Evolutionary conservation across 148 eudicot genomes (phyloP).

Genomic region (Fagopyrum tataricum): DNA sequence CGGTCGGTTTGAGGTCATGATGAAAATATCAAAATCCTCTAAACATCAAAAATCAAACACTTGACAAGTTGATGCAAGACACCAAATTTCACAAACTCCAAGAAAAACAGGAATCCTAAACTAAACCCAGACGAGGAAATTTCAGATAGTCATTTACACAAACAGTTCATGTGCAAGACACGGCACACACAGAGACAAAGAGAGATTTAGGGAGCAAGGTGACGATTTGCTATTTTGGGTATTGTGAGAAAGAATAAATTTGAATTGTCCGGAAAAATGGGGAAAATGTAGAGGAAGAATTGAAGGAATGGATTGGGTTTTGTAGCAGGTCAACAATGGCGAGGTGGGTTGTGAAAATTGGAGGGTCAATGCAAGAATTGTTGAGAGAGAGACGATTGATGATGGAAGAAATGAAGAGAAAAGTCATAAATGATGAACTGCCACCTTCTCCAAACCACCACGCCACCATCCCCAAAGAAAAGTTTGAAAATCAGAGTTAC

Average conservation of each 20-base stretch:
- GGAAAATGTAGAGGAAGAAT: not conserved
- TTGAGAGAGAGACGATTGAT: not conserved
- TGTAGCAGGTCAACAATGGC: constrained; percentile 10
- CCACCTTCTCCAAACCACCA: constrained; percentile 3
- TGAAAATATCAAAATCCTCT: constrained; percentile 33
- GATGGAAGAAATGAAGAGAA: not conserved
- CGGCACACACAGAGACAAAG: not conserved
- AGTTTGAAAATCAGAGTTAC: not conserved
- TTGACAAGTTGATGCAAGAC: not conserved
- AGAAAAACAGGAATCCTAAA: not conserved
- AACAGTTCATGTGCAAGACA: not conserved
- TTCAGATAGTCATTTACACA: constrained; percentile 1
- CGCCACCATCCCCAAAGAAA: constrained; percentile 7
- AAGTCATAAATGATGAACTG: not conserved
- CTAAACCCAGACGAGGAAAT: not conserved
- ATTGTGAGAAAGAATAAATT: not conserved
- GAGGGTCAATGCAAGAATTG: constrained; percentile 4
- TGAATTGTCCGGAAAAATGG: not conserved
- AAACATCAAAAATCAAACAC: not conserved
- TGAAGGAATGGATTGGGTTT: not conserved
- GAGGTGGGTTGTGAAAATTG: not conserved
- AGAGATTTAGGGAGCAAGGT: not conserved
- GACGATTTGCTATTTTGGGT: not conserved
- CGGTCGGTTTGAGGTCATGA: constrained; percentile 46
- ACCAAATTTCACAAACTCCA: not conserved